Percentiles rank a stretch among this genome's conserved stretches.
Evolutionary conservation across 1,139 yeast species (phyloP).

Genomic region (Geotrichum restrictum): DNA sequence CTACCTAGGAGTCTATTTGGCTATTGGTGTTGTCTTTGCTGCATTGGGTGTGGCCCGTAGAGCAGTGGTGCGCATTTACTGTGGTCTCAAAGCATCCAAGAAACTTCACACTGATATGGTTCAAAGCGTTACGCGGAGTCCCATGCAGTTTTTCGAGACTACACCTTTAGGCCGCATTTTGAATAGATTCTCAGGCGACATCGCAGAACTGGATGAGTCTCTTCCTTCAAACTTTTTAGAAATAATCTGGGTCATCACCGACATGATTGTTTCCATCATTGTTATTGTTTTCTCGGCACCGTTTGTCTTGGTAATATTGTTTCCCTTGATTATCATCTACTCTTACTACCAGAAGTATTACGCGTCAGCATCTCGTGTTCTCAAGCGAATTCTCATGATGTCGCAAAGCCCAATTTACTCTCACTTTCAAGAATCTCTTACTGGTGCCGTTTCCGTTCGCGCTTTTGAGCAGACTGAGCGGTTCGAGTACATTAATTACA

Average conservation of each 20-base stretch:
- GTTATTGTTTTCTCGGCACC: constrained; percentile 71
- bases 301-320: constrained; percentile 49
- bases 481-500: constrained; percentile 52
- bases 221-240: constrained; percentile 40
- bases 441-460: constrained; percentile 68
- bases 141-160: constrained; percentile 63
- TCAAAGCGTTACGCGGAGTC: constrained; percentile 67
- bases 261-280: constrained; percentile 58
- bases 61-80: constrained; percentile 67
- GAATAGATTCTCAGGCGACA: constrained; percentile 71
- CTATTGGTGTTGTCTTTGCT: constrained; percentile 63
- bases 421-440: constrained; percentile 71
- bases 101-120: constrained; percentile 79
- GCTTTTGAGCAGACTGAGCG: constrained; percentile 51
- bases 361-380: constrained; percentile 72
- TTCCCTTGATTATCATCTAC: constrained; percentile 56
- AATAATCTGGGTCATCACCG: constrained; percentile 51
- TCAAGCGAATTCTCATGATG: constrained; percentile 74
- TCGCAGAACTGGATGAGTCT: constrained; percentile 66
- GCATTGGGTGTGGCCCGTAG: constrained; percentile 58
- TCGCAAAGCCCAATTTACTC: constrained; percentile 74
- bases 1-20: constrained; percentile 67
- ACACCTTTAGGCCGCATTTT: constrained; percentile 69
- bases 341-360: constrained; percentile 79
- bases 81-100: constrained; percentile 78